A percentile compares a stretch with the other conserved stretches of the same genome.
These are phyloP conservation scores for Phaseolus coccineus DNA, from an alignment of 331 rosid genomes.

Conservation along the genomic window DNA sequence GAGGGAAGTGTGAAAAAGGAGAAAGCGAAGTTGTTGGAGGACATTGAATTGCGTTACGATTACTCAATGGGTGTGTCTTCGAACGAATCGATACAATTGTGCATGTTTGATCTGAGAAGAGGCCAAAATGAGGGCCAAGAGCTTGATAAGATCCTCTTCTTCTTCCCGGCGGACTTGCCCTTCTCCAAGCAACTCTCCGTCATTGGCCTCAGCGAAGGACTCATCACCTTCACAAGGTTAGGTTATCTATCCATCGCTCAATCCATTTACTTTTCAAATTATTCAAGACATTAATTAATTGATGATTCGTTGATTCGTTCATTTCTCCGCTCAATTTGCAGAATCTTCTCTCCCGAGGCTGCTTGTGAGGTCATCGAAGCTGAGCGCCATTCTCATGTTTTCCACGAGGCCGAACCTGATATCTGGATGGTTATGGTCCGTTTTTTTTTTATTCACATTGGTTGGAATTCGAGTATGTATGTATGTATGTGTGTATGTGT, in stretches of 20 bases:
- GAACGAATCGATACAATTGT: conserved; percentile 67
- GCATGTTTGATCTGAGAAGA: conserved; percentile 87
- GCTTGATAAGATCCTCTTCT: conserved; percentile 88
- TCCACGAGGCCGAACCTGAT: conserved; percentile 86
- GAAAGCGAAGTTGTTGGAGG: background rate
- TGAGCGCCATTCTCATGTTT: conserved; percentile 82
- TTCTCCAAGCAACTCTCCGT: conserved; percentile 86
- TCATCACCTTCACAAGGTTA: conserved; percentile 93
- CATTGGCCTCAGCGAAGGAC: conserved; percentile 96
- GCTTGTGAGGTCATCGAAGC: conserved; percentile 94
- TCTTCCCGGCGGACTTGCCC: conserved; percentile 86
- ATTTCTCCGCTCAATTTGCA: conserved; percentile 36
- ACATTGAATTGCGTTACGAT: background rate
- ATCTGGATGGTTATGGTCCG: conserved; percentile 95
- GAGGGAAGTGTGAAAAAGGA: background rate
- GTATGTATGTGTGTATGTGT: background rate
- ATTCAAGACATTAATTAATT: background rate
- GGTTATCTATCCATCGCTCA: background rate
- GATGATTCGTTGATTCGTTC: background rate
- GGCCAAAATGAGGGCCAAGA: conserved; percentile 98
- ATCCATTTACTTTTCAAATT: too few species aligned
- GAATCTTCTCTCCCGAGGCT: conserved; percentile 92
- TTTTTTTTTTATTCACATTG: background rate
- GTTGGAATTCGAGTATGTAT: background rate
- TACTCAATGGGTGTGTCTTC: conserved; percentile 73